Percentiles rank a stretch among this genome's conserved stretches.
These are phyloP conservation scores for Trichosporon coremiiforme DNA, from an alignment of 1,284 basidiomycete genomes.

Conservation along the genomic window DNA sequence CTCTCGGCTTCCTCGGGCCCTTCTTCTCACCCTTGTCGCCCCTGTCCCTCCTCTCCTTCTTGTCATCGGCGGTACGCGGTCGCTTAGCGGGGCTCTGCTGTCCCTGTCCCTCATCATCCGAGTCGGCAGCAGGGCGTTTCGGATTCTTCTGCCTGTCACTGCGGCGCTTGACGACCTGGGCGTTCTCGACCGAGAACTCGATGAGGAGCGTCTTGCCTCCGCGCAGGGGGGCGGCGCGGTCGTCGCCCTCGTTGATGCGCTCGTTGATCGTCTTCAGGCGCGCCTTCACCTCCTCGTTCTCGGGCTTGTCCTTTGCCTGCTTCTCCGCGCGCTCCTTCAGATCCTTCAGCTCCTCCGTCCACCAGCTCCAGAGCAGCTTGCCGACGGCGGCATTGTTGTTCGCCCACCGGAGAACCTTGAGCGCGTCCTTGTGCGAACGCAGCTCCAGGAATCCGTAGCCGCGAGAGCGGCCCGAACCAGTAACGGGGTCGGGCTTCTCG, in stretches of 20 bases:
- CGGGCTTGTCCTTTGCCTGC: slow-evolving; percentile 59
- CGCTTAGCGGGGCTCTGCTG: background rate
- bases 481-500: slow-evolving; percentile 83
- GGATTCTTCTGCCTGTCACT: slow-evolving; percentile 22
- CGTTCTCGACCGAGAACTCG: slow-evolving; percentile 92
- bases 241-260: slow-evolving; percentile 48
- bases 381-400: slow-evolving; percentile 80
- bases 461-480: slow-evolving; percentile 80
- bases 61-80: slow-evolving; percentile 18
- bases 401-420: slow-evolving; percentile 88
- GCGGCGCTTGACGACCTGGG: slow-evolving; percentile 63
- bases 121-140: slow-evolving; percentile 23
- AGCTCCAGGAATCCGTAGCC: slow-evolving; percentile 98
- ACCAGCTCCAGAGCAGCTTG: slow-evolving; percentile 73
- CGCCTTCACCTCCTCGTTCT: slow-evolving; percentile 51
- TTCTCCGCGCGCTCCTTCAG: slow-evolving; percentile 65
- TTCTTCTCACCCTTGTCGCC: background rate
- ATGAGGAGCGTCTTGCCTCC: slow-evolving; percentile 71
- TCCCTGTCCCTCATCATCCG: background rate
- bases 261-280: slow-evolving; percentile 58
- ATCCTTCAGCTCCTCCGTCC: slow-evolving; percentile 75
- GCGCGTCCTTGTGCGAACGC: slow-evolving; percentile 79
- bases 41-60: slow-evolving; percentile 43
- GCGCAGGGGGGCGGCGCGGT: slow-evolving; percentile 49
- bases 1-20: slow-evolving; percentile 2